Percentiles rank a stretch among this genome's conserved stretches.
Evolutionary conservation across 2,329 filamentous ascomycete species (phyloP).

Genomic region (Setomelanomma holmii): DNA sequence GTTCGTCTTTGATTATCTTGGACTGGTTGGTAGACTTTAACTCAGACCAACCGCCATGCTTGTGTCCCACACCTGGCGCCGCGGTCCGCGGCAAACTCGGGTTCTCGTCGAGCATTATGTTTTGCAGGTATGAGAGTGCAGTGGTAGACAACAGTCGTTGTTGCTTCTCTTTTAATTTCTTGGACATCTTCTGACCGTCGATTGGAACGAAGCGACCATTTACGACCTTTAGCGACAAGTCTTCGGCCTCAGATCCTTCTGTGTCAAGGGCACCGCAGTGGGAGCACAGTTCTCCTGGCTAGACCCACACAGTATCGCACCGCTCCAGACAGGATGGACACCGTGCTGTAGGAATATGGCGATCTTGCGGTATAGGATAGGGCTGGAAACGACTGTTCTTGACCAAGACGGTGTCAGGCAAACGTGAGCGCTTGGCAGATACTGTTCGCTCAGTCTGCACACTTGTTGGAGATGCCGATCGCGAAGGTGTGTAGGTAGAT

Average conservation of each 20-base stretch:
- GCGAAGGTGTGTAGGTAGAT: neutral
- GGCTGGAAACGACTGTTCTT: no score
- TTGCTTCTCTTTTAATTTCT: neutral
- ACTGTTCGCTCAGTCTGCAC: neutral
- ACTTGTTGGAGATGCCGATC: neutral
- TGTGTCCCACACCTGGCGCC: neutral
- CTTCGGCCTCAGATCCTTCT: no score
- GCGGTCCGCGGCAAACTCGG: neutral
- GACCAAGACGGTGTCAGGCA: neutral
- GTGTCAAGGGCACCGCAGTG: no score
- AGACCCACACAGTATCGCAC: no score
- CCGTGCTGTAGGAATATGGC: no score
- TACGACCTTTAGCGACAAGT: no score
- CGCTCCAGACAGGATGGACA: no score
- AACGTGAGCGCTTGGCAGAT: neutral
- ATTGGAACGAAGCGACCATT: no score
- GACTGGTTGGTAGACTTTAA: neutral
- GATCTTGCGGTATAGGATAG: no score
- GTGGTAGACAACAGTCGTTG: neutral
- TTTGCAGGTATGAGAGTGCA: neutral
- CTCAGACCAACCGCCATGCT: neutral
- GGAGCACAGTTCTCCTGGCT: no score
- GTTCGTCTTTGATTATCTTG: neutral
- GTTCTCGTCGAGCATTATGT: neutral
- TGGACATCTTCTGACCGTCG: neutral